Base-by-base conservation (phyloP, 345 rosid genomes). In the Boechera retrofracta region DNA sequence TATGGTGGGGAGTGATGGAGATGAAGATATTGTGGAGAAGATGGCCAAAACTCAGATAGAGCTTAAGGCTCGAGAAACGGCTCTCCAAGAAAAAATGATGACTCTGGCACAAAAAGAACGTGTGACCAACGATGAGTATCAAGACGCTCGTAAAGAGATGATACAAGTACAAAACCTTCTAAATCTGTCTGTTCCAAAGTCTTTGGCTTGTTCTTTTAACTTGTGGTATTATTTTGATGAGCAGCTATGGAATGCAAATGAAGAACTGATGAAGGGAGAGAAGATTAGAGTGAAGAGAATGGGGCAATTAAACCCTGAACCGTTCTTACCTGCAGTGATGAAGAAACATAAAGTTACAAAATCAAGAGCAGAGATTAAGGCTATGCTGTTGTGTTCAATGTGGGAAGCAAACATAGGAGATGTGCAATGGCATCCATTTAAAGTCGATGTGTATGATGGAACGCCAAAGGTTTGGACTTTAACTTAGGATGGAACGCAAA, bases 71-170 rank as follows among this genome's bases (percentile, higher is more conserved):
- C 89, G 86, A 77, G 87, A 85, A 82, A 82, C 79, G 47, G 84
- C 85, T 54, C 69, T 83, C 13, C 89, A 80, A 0, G 59, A 9
- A 53, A 87, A 88, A 15, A 56, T 47, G 3, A 82, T 85, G 64
- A 75, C 87, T 39, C 85, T 87, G 26, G 29, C 84, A 45, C 53
- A 84, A 45, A 83, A 82, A 86, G 85, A 94, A 36, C 84, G 82
- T 8, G 67, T 16, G 73, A 76, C 53, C 51, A 89, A 89, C 59
- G 87, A 87, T 31, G 92, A 94, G 68, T 73, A 85, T 75, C 92
- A 85, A 61, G 89, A 75, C 1, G 94, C 88, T 71, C 88, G 86
- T n/a, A 94, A 91, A 78, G 94, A 81, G 80, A 42, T 94, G 67
- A 86, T 91, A 29, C 67, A 8, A 64, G 98, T 87, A 72, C 82